Evolutionary conservation across 176 grass and related monocot species (phyloP), one percentile per base, ranked within the genome.

Genomic region (Leersia perrieri): DNA sequence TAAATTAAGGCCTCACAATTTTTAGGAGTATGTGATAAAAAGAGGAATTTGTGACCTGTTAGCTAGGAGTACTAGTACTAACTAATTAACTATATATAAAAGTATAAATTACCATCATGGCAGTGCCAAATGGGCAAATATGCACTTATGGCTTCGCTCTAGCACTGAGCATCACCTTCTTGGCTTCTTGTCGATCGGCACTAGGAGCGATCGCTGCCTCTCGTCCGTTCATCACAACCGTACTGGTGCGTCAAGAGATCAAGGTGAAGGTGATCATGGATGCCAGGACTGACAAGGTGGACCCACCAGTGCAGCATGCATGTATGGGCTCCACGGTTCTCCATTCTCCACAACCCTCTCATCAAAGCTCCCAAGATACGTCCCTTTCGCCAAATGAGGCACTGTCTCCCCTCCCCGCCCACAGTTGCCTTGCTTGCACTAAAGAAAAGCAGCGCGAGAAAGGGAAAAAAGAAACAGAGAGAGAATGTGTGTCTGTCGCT

Each of bases 311-410:
- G 53, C 22, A 23, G 53, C 53, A 58, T 25, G 18, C 60, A 11
- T 66, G 39, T 22, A 10, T 29, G 74, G 74, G 55, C 14, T 28
- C 82, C 31, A 3, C 1, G 12, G 25, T 20, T 15, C 3, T 15
- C 5, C 5, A 16, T 11, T 27, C 16, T 13, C 60, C 60, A 33
- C 26, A 36, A 34, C 80, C 22, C 60, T 60, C 29, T 63, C 0
- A 84, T 76, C 0, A 84, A 68, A 35, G 38, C 74, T 33, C 35
- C 60, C 33, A 84, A 69, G 82, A 76, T 26, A 25, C 33, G 87
- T 89, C 87, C 64, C 82, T 85, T 80, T 89, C 87, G 76, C 18
- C 87, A 71, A 89, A 89, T 81, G 82, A 40, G 71, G 63, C 64
- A 10, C 13, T 70, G 87, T 76, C 71, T 80, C 38, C 74, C 60